These are phyloP conservation scores for Setaria viridis DNA, from an alignment of 202 grass and related monocot species.

Conservation along the genomic window DNA sequence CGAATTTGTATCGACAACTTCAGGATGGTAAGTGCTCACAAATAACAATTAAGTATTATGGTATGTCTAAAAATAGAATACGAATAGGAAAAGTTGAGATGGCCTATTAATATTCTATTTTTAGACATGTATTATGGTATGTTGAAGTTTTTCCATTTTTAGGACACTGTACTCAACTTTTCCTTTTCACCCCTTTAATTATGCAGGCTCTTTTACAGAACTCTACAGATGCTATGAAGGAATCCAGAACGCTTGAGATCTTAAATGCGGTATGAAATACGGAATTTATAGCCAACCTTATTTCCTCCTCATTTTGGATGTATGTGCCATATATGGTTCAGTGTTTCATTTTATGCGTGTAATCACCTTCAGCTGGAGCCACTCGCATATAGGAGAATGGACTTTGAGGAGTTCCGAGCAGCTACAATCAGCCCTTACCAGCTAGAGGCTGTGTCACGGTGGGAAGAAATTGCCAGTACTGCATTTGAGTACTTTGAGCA, in stretches of 20 bases:
- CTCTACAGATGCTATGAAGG: conserved; percentile 94
- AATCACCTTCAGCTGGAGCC: conserved; percentile 84
- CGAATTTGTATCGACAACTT: conserved; percentile 87
- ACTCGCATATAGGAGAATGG: conserved; percentile 92
- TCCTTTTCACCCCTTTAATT: conserved; percentile 25
- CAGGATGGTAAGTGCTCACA: conserved; percentile 63
- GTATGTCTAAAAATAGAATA: not conserved
- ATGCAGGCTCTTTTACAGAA: conserved; percentile 82
- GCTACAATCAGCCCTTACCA: conserved; percentile 96
- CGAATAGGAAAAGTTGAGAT: not conserved
- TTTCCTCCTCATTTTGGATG: conserved; percentile 28
- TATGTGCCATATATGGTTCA: conserved; percentile 36
- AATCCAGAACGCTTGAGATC: conserved; percentile 90
- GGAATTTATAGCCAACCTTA: not conserved
- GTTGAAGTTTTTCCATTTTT: conserved; percentile 14
- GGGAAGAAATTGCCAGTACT: conserved; percentile 87
- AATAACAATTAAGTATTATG: conserved; percentile 10
- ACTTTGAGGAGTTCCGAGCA: conserved; percentile 90
- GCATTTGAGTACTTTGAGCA: conserved; percentile 93
- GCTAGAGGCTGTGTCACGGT: conserved; percentile 81
- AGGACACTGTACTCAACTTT: conserved; percentile 13
- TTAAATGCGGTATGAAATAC: conserved; percentile 76
- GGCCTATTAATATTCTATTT: conserved; percentile 6
- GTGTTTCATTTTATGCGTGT: conserved; percentile 30
- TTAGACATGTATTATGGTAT: conserved; percentile 3